Evolutionary conservation across 139 green algal species (phyloP).

Genomic region (Auxenochlorella protothecoides): DNA sequence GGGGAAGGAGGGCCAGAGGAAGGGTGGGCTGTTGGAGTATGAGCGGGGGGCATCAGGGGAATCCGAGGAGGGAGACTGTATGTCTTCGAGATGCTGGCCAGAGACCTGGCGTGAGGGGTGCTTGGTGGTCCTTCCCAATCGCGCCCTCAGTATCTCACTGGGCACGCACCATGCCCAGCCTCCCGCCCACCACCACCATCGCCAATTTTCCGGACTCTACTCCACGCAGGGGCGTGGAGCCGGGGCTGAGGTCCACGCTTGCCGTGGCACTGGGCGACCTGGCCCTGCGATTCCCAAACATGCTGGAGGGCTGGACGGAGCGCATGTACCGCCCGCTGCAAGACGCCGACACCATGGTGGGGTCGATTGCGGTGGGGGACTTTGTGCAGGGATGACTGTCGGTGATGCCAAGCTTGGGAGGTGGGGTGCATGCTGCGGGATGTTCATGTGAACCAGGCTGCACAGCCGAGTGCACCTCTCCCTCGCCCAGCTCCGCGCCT

Average conservation of each 20-base stretch:
- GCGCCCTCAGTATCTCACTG: not conserved
- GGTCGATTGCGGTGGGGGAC: not conserved
- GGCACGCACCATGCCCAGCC: not conserved
- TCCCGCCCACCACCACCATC: not conserved
- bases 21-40: not conserved
- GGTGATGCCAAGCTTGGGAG: no score
- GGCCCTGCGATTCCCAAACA: conserved; percentile 81
- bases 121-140: not conserved
- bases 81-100: not conserved
- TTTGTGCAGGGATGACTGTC: no score
- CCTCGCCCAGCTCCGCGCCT: no score
- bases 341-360: conserved; percentile 29
- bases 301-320: conserved; percentile 85
- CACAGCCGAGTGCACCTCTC: no score
- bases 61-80: not conserved
- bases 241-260: conserved; percentile 56
- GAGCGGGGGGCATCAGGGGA: not conserved
- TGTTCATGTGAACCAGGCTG: no score
- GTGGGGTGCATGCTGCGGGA: no score
- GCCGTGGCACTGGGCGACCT: conserved; percentile 85
- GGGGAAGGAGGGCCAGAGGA: not conserved
- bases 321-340: conserved; percentile 68
- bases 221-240: conserved; percentile 21
- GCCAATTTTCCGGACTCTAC: not conserved
- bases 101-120: not conserved